phyloP scores from a whole-genome alignment of 202 grass and related monocot genomes.

The Panicum virgatum region DNA sequence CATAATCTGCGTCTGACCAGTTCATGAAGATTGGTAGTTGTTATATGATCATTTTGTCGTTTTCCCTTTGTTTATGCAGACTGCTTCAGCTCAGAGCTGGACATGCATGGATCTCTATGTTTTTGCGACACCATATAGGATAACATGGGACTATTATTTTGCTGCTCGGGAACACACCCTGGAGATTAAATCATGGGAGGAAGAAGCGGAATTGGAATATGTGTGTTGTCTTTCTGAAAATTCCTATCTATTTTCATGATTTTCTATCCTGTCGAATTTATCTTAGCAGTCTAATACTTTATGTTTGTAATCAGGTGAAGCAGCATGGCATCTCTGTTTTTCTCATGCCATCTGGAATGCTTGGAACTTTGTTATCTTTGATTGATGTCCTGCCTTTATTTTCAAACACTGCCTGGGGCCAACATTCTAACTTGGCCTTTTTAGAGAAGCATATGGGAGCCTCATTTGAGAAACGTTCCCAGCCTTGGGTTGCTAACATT shows the following conservation, averaged over 20 bases:
- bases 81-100: slow-evolving; percentile 80
- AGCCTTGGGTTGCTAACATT: slow-evolving; percentile 69
- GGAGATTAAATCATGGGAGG: slow-evolving; percentile 89
- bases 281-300: slow-evolving; percentile 3
- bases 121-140: slow-evolving; percentile 94
- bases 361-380: slow-evolving; percentile 88
- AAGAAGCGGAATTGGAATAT: slow-evolving; percentile 90
- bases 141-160: slow-evolving; percentile 97
- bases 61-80: slow-evolving; percentile 47
- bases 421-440: slow-evolving; percentile 87
- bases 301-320: slow-evolving; percentile 69
- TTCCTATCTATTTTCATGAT: background rate
- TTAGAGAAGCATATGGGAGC: slow-evolving; percentile 94
- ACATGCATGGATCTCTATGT: slow-evolving; percentile 99
- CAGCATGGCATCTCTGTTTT: slow-evolving; percentile 95
- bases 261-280: slow-evolving; percentile 24
- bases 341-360: slow-evolving; percentile 96
- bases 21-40: slow-evolving; percentile 4
- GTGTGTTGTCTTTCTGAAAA: slow-evolving; percentile 45
- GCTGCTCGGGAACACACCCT: slow-evolving; percentile 72
- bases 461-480: slow-evolving; percentile 76
- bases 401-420: slow-evolving; percentile 95
- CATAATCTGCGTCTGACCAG: background rate
- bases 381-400: slow-evolving; percentile 94
- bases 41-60: slow-evolving; percentile 1